Evolutionary conservation across 768 basidiomycete species (phyloP), one percentile per base, ranked within the genome.

Genomic region (Tephrocybe sp.): DNA sequence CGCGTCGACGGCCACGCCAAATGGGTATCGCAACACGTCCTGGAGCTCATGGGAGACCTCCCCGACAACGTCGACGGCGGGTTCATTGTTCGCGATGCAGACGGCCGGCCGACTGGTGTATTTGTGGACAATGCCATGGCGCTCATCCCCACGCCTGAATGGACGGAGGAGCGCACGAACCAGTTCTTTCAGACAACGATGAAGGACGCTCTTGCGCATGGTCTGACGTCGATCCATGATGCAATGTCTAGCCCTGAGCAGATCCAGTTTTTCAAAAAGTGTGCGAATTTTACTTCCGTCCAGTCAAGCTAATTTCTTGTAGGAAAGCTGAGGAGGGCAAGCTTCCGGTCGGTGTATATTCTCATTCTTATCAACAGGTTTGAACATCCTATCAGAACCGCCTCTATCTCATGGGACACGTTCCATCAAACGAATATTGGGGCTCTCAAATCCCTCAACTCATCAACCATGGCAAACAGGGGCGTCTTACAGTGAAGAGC

Each of bases 61-160:
- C 90, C 92, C 0, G 60, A 71, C 0, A 60, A 74, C 4, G 78
- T 94, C 0, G 78, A 83, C 3, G 93, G 93, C 5, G 93, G 93
- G 0, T 63, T 69, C n/a, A 88, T 96, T 44, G 65, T 90, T 5
- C 79, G 88, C 1, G 84, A 87, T 58, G 45, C 59, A 1, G 51
- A 71, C 20, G 89, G 87, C 5, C 73, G 73, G 8, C 86, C 93
- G 0, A 92, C 88, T 14, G 92, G 91, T 5, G 70, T 93, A 17
- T 86, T 94, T 54, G 72, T 96, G 25, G 96, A 98, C 68, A 91
- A 91, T 26, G 96, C 95, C 0, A 92, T 93, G 83, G 61, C 65
- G 12, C 77, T 95, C 28, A 78, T 97, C 15, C 83, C 79, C 1
- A 70, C 72, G 10, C 94, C 93, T 0, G 62, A 75, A 1, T 84